Base-by-base conservation (phyloP, 1,139 yeast species). In the Candida albicans region DNA sequence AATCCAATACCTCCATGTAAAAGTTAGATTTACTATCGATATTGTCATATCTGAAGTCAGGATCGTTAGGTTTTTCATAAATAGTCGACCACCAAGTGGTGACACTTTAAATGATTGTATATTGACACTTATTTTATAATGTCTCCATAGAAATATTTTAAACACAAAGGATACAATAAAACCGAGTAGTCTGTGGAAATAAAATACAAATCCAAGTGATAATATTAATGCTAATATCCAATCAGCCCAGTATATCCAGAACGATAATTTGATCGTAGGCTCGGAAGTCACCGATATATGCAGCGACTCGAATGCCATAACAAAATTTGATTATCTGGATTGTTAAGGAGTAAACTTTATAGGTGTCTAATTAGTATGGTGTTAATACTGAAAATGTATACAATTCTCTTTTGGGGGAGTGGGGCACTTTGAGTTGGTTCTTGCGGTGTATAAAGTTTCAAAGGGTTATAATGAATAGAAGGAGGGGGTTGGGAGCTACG, bases 1-100 rank as follows among this genome's bases (percentile, higher is more conserved):
- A 14, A 73, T 68, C 98, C 98, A 93, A 61, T 89, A 93, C 48
- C 95, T 64, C 98, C 98, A 93, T 0, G 96, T 87, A 28, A 93
- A 59, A 51, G 81, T 79, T 3, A 91, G 83, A 50, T 84, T 83
- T 18, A 87, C 73, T 2, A 87, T 72, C 7, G 89, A 77, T 1
- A 87, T 60, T 2, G 96, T 81, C 50, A 81, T 81, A 62, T 91
- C 86, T 39, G 81, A 72, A 10, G 89, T 86, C 9, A 85, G 77
- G 18, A 88, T 71, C 1, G 87, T 77, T 26, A 90, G 59, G 58
- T 90, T 89, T 54, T 84, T 87, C 57, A 90, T 80, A 59, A 87
- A 81, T 2, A 93, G 47, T 30, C 96, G 75, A 0, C 98, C 98
- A 1, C 91, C 96, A 1, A 93, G 65, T 5, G 87, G 73, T 2